These are phyloP conservation scores for Dothiorella sarmentorum DNA, from an alignment of 2,329 filamentous ascomycete genomes.

Conservation along the genomic window DNA sequence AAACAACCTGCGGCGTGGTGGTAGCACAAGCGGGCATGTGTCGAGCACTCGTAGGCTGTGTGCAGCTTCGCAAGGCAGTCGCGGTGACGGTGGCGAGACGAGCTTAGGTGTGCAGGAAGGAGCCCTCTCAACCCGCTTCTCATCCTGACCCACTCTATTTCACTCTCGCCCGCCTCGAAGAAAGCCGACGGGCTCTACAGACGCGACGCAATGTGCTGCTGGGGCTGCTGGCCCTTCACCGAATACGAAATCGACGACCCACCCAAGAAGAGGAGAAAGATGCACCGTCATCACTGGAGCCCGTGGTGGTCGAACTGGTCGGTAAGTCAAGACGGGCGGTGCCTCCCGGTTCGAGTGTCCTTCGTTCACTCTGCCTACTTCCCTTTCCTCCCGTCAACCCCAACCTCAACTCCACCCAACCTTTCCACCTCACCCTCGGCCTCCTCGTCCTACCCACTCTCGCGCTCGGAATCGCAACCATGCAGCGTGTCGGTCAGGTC, in stretches of 20 bases:
- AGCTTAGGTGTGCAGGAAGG: background rate
- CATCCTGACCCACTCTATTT: background rate
- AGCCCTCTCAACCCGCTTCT: background rate
- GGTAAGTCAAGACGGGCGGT: background rate
- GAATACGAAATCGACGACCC: constrained; percentile 14
- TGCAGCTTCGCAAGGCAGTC: background rate
- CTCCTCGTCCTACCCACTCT: too few species aligned
- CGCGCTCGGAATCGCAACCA: background rate
- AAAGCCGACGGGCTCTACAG: background rate
- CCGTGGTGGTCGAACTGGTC: background rate
- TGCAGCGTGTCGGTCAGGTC: background rate
- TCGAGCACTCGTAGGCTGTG: background rate
- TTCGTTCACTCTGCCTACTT: background rate
- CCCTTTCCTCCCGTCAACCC: background rate
- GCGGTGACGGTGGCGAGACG: background rate
- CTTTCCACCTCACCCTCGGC: background rate
- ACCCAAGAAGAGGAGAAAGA: background rate
- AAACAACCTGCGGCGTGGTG: background rate
- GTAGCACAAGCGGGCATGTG: constrained; percentile 4
- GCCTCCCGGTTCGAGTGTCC: background rate
- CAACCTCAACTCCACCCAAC: background rate
- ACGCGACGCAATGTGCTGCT: background rate
- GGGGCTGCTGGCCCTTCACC: constrained; percentile 9
- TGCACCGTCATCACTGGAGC: background rate
- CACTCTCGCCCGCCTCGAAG: background rate